phyloP scores from a whole-genome alignment of 176 grass and related monocot genomes.

The Eragrostis nindensis region DNA sequence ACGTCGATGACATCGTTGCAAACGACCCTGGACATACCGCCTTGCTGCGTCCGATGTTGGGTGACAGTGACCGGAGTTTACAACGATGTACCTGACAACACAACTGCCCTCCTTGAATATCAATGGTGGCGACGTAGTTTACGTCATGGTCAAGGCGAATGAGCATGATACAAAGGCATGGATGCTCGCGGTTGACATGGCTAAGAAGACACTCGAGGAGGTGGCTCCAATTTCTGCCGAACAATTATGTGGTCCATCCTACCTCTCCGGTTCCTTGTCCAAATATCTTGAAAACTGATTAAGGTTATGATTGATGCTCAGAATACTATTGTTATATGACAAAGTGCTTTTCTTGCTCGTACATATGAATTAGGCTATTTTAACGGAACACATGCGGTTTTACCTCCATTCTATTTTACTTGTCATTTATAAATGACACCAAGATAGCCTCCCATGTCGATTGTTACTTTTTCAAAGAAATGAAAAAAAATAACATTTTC shows the following conservation, averaged over 20 bases:
- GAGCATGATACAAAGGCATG: background rate
- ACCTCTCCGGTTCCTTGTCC: background rate
- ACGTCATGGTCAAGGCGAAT: background rate
- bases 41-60: background rate
- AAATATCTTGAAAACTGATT: background rate
- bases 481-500: no score
- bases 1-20: background rate
- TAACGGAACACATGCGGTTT: no score
- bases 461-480: no score
- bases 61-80: background rate
- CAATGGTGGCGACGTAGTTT: background rate
- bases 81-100: background rate
- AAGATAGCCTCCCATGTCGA: no score
- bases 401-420: no score
- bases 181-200: background rate
- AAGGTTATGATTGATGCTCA: background rate
- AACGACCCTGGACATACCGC: background rate
- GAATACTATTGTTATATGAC: no score
- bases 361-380: no score
- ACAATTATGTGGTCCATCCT: background rate
- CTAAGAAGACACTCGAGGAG: background rate
- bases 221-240: background rate
- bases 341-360: no score
- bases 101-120: background rate
- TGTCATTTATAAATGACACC: no score